These are phyloP conservation scores for Immersiporthe knoxdaviesiana DNA, from an alignment of 2,329 filamentous ascomycete genomes.

Conservation along the genomic window DNA sequence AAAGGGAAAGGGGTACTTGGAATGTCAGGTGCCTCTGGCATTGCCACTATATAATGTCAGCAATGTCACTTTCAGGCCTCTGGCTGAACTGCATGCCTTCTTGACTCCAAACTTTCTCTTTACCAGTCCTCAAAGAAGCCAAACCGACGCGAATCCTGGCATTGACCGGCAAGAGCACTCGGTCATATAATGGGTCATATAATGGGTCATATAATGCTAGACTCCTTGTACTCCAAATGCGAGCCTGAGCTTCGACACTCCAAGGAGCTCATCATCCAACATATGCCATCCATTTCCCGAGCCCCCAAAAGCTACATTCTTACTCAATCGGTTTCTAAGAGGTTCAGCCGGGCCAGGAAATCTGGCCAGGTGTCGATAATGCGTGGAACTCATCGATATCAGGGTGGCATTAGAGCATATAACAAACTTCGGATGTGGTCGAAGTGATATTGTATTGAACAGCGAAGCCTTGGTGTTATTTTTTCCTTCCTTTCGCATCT, in stretches of 20 bases:
- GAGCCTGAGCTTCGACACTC: neutral
- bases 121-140: neutral
- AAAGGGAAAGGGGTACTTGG: neutral
- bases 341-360: neutral
- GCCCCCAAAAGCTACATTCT: neutral
- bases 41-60: neutral
- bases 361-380: neutral
- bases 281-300: neutral
- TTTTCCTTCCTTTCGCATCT: constrained; percentile 49
- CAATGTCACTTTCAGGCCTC: neutral
- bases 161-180: neutral
- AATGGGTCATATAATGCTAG: neutral
- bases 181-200: neutral
- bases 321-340: neutral
- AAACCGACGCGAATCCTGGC: neutral
- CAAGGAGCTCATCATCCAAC: neutral
- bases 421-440: neutral
- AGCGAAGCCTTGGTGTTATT: constrained; percentile 31
- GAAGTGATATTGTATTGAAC: constrained; percentile 10
- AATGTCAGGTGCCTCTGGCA: neutral
- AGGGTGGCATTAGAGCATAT: neutral
- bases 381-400: neutral
- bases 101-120: neutral
- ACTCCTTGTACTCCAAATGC: neutral
- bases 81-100: neutral